Percentiles rank a stretch among this genome's conserved stretches.
Conservation (phyloP, 1,284 basidiomycete species). For the Ustilago cynodontis region DNA sequence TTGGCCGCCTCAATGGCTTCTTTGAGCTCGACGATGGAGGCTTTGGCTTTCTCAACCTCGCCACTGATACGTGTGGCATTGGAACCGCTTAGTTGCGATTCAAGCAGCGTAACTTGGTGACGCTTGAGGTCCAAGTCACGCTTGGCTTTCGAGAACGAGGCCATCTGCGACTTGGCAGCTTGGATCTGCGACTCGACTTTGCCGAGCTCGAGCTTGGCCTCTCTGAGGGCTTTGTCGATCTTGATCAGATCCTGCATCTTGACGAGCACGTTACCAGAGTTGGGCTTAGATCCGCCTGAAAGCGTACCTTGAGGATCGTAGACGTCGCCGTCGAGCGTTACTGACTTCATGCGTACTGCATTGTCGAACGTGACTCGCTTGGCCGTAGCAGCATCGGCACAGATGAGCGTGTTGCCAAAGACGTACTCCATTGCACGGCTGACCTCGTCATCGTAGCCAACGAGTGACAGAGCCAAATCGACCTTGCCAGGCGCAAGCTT, state of each 20-base stretch:
- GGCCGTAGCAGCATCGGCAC: conserved; percentile 88
- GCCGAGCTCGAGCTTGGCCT: conserved; percentile 73
- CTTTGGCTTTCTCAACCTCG: conserved; percentile 82
- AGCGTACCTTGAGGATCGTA: conserved; percentile 96
- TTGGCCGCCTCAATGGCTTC: conserved; percentile 78
- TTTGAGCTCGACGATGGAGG: conserved; percentile 78
- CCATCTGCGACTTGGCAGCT: conserved; percentile 74
- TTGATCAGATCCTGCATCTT: conserved; percentile 85
- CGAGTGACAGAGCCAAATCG: conserved; percentile 84
- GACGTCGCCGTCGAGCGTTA: conserved; percentile 93
- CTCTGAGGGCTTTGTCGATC: conserved; percentile 76
- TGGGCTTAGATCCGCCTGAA: conserved; percentile 88
- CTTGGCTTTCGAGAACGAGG: conserved; percentile 77
- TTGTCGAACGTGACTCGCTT: conserved; percentile 88
- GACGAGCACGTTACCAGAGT: conserved; percentile 79
- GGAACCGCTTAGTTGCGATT: conserved; percentile 87
- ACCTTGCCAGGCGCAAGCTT: conserved; percentile 83
- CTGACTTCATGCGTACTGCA: conserved; percentile 81
- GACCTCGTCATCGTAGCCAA: conserved; percentile 87
- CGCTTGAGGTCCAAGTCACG: conserved; percentile 87
- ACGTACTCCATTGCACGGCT: conserved; percentile 91
- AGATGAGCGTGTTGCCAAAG: conserved; percentile 92
- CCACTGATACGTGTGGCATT: conserved; percentile 84
- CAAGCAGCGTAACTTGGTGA: conserved; percentile 85
- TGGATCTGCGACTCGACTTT: conserved; percentile 77